Conservation (phyloP, 2,329 filamentous ascomycete genomes). For the Biscogniauxia marginata region DNA sequence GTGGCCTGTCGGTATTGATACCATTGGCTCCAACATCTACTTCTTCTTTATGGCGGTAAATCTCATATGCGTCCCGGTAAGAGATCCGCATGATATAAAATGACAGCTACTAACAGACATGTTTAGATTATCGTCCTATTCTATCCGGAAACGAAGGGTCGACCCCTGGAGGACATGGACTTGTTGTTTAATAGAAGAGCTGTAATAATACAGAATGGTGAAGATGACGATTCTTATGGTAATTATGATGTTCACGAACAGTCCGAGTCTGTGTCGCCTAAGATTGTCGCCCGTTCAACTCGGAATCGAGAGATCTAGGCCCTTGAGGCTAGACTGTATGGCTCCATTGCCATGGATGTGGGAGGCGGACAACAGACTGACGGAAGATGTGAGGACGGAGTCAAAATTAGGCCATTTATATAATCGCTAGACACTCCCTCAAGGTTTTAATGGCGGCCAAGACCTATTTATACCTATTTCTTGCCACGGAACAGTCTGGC, state of each 20-base stretch:
- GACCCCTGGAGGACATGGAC: conserved; percentile 30
- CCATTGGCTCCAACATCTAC: conserved; percentile 51
- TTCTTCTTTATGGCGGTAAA: conserved; percentile 58
- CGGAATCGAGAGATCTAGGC: not conserved
- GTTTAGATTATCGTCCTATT: conserved; percentile 28
- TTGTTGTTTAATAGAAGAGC: conserved; percentile 17
- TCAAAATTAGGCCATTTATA: too few relatives aligned
- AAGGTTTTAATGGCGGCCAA: too few relatives aligned
- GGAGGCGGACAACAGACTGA: too few relatives aligned
- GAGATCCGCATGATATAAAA: not conserved
- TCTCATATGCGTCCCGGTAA: conserved; percentile 44
- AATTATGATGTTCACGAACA: conserved; percentile 15
- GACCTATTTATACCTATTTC: too few relatives aligned
- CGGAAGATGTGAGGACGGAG: too few relatives aligned
- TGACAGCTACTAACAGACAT: not conserved
- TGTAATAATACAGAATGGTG: not conserved
- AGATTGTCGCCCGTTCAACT: not conserved
- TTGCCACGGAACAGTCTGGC: too few relatives aligned
- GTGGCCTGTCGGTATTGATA: conserved; percentile 54
- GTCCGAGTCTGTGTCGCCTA: conserved; percentile 16
- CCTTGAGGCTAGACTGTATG: conserved; percentile 1
- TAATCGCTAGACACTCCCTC: too few relatives aligned
- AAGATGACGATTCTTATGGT: not conserved
- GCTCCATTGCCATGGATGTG: conserved; percentile 3
- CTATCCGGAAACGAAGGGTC: conserved; percentile 30